Percentiles rank a stretch among this genome's conserved stretches.
Evolutionary conservation across 441 rosid species (phyloP).

Genomic region (Mallotus japonicus): DNA sequence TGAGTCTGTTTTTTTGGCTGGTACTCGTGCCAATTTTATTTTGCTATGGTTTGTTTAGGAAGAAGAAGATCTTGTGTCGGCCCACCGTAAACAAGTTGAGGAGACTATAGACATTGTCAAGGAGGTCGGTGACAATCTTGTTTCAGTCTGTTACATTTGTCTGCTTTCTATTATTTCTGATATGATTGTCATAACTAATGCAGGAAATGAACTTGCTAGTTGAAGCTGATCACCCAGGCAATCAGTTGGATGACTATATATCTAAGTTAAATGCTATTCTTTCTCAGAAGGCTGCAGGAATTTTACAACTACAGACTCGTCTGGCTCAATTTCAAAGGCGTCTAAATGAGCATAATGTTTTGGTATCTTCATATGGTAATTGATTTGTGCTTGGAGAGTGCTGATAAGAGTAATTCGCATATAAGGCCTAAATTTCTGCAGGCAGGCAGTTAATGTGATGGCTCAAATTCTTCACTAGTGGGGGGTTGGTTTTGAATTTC

Average conservation of each 20-base stretch:
- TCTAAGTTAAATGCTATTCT: constrained; percentile 63
- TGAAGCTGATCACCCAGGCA: constrained; percentile 85
- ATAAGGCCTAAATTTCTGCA: neutral
- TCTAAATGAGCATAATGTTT: constrained; percentile 69
- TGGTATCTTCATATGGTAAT: constrained; percentile 51
- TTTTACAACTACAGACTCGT: constrained; percentile 59
- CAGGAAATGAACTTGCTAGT: constrained; percentile 78
- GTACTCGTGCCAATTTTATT: constrained; percentile 7
- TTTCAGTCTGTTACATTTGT: neutral
- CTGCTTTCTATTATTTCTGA: neutral
- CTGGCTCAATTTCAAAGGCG: constrained; percentile 78
- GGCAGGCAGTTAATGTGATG: constrained; percentile 2
- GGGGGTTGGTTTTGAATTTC: neutral
- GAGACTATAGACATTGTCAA: constrained; percentile 65
- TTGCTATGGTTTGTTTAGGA: constrained; percentile 43
- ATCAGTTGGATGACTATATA: constrained; percentile 75
- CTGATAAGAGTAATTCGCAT: neutral
- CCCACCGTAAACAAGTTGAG: constrained; percentile 72
- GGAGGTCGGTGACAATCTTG: constrained; percentile 42
- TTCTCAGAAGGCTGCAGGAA: constrained; percentile 77
- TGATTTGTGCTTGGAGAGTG: constrained; percentile 23
- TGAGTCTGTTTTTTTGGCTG: constrained; percentile 1
- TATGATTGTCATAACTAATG: constrained; percentile 12
- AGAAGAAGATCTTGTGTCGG: constrained; percentile 74
- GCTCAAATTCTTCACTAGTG: neutral